These are phyloP conservation scores for Monosporozyma siamensis DNA, from an alignment of 805 yeast species.

Conservation along the genomic window DNA sequence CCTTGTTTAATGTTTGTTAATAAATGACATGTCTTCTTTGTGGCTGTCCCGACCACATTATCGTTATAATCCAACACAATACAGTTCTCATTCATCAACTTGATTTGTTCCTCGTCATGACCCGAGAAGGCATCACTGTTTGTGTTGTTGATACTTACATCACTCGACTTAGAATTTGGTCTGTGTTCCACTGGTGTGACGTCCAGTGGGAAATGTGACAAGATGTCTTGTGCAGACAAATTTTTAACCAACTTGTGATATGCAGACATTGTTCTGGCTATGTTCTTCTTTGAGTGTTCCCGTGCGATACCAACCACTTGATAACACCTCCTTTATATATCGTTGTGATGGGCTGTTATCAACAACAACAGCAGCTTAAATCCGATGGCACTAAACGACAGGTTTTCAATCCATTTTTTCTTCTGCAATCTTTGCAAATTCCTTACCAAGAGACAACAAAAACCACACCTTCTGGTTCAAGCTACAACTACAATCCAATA, in stretches of 20 bases:
- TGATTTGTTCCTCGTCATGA: constrained; percentile 89
- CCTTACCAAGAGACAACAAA: too few species aligned
- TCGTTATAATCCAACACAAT: constrained; percentile 87
- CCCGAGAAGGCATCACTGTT: constrained; percentile 60
- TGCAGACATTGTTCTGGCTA: constrained; percentile 5
- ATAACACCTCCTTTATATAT: too few species aligned
- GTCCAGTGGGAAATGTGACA: constrained; percentile 53
- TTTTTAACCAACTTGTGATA: constrained; percentile 48
- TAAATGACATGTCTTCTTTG: constrained; percentile 82
- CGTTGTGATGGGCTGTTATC: too few species aligned
- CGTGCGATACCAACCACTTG: too few species aligned
- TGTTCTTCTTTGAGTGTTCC: too few species aligned
- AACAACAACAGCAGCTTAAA: too few species aligned
- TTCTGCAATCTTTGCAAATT: too few species aligned
- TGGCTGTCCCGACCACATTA: constrained; percentile 82
- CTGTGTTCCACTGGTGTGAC: constrained; percentile 51
- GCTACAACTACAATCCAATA: too few species aligned
- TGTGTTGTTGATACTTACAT: constrained; percentile 24
- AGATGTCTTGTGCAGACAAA: constrained; percentile 41
- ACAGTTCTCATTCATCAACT: constrained; percentile 92
- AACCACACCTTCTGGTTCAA: too few species aligned
- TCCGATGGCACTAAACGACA: too few species aligned
- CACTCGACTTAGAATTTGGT: constrained; percentile 44
- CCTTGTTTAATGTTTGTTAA: constrained; percentile 84
- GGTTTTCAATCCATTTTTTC: too few species aligned